Conservation (phyloP, 2,329 filamentous ascomycete genomes). For the Escovopsis sp. region DNA sequence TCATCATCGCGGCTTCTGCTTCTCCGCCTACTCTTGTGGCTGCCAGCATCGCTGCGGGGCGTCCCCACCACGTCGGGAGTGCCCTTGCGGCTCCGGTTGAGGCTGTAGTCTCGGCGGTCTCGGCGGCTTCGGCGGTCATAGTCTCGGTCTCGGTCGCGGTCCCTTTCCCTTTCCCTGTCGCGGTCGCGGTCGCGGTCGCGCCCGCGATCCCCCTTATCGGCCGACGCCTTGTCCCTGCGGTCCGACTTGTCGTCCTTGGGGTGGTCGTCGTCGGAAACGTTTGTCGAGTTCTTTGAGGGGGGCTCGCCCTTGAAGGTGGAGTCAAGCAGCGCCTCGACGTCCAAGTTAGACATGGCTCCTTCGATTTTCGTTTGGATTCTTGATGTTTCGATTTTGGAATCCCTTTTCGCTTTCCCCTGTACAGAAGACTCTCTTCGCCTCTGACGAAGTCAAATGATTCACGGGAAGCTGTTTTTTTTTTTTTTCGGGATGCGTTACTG, state of each 20-base stretch:
- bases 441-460: neutral
- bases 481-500: neutral
- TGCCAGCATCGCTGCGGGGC: constrained; percentile 61
- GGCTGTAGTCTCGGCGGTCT: constrained; percentile 43
- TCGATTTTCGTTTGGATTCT: too few species aligned
- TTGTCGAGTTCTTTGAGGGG: constrained; percentile 15
- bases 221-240: constrained; percentile 5
- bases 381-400: too few species aligned
- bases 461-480: neutral
- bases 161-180: constrained; percentile 14
- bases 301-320: constrained; percentile 54
- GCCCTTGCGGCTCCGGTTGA: constrained; percentile 27
- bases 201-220: constrained; percentile 31
- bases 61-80: constrained; percentile 48
- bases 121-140: constrained; percentile 32
- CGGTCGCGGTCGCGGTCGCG: constrained; percentile 31
- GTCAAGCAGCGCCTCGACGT: constrained; percentile 85
- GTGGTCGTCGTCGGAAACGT: constrained; percentile 33
- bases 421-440: neutral
- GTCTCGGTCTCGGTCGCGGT: constrained; percentile 43
- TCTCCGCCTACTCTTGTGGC: constrained; percentile 68
- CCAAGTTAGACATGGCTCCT: constrained; percentile 35
- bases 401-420: too few species aligned
- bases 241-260: constrained; percentile 21
- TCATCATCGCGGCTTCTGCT: constrained; percentile 67